A percentile compares a stretch with the other conserved stretches of the same genome.
phyloP scores from a whole-genome alignment of 441 rosid genomes.

The Eugenia klotzschiana region DNA sequence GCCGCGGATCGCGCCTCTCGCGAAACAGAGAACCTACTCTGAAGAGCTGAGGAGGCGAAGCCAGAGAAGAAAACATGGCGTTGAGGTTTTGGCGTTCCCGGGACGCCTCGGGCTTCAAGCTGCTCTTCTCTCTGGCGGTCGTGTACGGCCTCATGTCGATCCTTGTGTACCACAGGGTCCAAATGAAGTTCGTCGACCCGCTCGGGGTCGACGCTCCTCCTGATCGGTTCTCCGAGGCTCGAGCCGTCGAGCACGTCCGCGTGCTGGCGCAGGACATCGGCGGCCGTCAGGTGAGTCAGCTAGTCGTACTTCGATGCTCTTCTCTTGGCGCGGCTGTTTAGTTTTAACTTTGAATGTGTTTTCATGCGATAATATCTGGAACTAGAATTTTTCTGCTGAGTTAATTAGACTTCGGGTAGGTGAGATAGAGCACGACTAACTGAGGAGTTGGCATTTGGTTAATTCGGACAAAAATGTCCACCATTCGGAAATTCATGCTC shows the following conservation, averaged over 20 bases:
- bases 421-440: background rate
- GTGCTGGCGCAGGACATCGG: conserved; percentile 55
- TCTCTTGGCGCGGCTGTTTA: background rate
- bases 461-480: background rate
- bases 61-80: conserved; percentile 21
- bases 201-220: conserved; percentile 63
- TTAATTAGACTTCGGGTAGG: background rate
- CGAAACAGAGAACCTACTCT: background rate
- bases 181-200: conserved; percentile 56
- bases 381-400: background rate
- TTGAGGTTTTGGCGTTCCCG: conserved; percentile 23
- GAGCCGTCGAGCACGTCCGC: conserved; percentile 82
- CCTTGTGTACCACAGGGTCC: conserved; percentile 40
- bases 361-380: background rate
- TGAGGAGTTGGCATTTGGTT: background rate
- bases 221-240: conserved; percentile 83
- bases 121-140: conserved; percentile 32
- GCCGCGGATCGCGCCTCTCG: background rate
- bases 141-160: conserved; percentile 55
- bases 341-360: background rate
- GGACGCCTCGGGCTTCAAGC: conserved; percentile 51
- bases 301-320: background rate
- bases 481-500: background rate
- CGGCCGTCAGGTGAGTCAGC: conserved; percentile 64
- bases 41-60: background rate